Base-by-base conservation (phyloP, 192 early-diverging fungal species). In the Cetraspora pellucida region DNA sequence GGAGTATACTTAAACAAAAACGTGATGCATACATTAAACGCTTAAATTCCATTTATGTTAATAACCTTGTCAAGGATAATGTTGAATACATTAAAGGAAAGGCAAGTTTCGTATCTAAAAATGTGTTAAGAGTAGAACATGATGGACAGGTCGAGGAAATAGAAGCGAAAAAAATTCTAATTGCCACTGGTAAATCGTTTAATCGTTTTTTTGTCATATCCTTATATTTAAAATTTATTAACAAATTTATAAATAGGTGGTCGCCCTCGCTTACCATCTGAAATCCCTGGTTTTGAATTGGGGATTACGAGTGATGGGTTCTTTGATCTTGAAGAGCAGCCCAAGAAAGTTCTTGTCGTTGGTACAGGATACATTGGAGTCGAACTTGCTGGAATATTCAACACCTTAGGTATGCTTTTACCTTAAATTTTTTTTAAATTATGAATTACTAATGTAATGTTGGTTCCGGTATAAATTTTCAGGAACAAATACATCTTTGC, bases 341-440 rank as follows among this genome's bases (percentile, higher is more conserved):
- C 97, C 61, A 95, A 96, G 86, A 90, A 91, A 81, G 93, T 97
- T n/a, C 88, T 91, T 47, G 91, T 96, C 27, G 89, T 93, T 27
- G 95, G 95, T 30, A 93, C 95, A 10, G 95, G 97, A 3, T 99
- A 99, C 81, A 99, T 99, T 83, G 98, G 94, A 74, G 84, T 99
- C 63, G 98, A 99, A 80, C 84, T 99, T 11, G 96, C 95, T 10
- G 95, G 96, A 45, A 93, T 99, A 74, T 96, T 98, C 84, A 82
- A 93, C 71, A 84, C 91, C 46, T 87, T 98, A n/a, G 98, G 98
- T 61, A 80, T 57, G 67, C 19, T 47, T 21, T 58, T 11, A 10
- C 16, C 17, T 43, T 8, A 43, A 19, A 57, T n/a, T 43, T 25
- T 10, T 4, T 37, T 44, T 30, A 54, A 11, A 27, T 31, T 17